Evolutionary conservation across 1,139 yeast species (phyloP).

Genomic region (Schwanniomyces etchellsii): DNA sequence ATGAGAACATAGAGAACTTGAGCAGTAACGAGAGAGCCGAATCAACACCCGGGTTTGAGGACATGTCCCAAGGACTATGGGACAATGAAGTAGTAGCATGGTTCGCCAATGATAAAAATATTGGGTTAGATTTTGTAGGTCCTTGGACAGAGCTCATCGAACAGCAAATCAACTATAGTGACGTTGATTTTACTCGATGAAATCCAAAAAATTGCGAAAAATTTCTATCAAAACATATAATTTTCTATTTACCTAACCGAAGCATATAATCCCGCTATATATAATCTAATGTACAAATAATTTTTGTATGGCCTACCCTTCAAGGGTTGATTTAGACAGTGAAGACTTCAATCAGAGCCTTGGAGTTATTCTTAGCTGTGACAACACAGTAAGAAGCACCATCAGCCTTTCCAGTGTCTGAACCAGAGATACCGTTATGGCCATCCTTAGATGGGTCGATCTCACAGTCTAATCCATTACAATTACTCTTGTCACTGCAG

Average conservation of each 20-base stretch:
- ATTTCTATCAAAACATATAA: not conserved
- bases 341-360: slow-evolving; percentile 73
- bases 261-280: too few species aligned
- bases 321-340: slow-evolving; percentile 15
- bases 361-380: slow-evolving; percentile 60
- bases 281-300: too few species aligned
- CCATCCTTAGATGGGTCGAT: slow-evolving; percentile 66
- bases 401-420: slow-evolving; percentile 45
- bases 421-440: slow-evolving; percentile 47
- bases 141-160: slow-evolving; percentile 88
- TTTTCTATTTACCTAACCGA: not conserved
- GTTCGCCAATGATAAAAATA: slow-evolving; percentile 59
- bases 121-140: slow-evolving; percentile 82
- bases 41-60: slow-evolving; percentile 66
- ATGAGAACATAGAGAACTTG: not conserved
- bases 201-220: slow-evolving; percentile 8
- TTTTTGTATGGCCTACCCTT: too few species aligned
- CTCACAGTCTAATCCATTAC: slow-evolving; percentile 73
- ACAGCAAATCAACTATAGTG: slow-evolving; percentile 42
- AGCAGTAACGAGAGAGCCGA: slow-evolving; percentile 28
- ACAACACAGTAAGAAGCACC: slow-evolving; percentile 79
- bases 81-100: slow-evolving; percentile 65
- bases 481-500: slow-evolving; percentile 62
- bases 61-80: slow-evolving; percentile 38
- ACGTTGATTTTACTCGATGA: slow-evolving; percentile 27